Percentiles rank a stretch among this genome's conserved stretches.
Conservation (phyloP, 2,329 filamentous ascomycete species). For the Aspergillus awamori region DNA sequence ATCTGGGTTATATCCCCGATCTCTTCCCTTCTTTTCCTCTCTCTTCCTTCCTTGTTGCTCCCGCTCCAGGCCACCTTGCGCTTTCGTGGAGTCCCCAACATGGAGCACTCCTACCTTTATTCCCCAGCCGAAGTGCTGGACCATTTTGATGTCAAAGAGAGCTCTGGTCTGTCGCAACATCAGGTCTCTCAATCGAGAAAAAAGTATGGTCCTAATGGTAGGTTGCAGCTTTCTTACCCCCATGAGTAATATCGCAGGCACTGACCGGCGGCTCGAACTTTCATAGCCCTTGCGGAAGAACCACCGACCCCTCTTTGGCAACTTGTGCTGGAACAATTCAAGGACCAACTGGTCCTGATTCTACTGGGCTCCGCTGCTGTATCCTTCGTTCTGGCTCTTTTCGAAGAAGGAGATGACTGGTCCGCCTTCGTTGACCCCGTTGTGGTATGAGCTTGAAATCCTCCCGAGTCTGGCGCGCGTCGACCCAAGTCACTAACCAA, state of each 20-base stretch:
- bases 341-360: conserved; percentile 96
- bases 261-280: conserved; percentile 1
- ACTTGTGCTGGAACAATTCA: conserved; percentile 97
- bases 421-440: conserved; percentile 94
- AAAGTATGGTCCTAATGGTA: conserved; percentile 60
- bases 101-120: conserved; percentile 58
- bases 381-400: conserved; percentile 88
- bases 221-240: conserved; percentile 22
- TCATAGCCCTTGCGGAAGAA: conserved; percentile 75
- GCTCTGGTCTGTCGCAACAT: conserved; percentile 52
- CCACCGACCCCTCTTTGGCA: conserved; percentile 96
- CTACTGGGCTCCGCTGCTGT: conserved; percentile 89
- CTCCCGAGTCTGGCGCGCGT: neutral
- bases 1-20: conserved; percentile 16
- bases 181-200: conserved; percentile 51
- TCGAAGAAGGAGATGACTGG: conserved; percentile 93
- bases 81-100: conserved; percentile 30
- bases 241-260: neutral
- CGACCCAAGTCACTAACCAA: conserved; percentile 22
- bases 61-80: conserved; percentile 10
- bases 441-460: conserved; percentile 67
- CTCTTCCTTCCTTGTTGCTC: conserved; percentile 2
- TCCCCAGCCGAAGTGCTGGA: conserved; percentile 54
- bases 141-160: conserved; percentile 56
- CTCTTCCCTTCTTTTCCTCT: conserved; percentile 17